These are phyloP conservation scores for Chalciporus sp. DNA, from an alignment of 1,284 basidiomycete species.

Conservation along the genomic window DNA sequence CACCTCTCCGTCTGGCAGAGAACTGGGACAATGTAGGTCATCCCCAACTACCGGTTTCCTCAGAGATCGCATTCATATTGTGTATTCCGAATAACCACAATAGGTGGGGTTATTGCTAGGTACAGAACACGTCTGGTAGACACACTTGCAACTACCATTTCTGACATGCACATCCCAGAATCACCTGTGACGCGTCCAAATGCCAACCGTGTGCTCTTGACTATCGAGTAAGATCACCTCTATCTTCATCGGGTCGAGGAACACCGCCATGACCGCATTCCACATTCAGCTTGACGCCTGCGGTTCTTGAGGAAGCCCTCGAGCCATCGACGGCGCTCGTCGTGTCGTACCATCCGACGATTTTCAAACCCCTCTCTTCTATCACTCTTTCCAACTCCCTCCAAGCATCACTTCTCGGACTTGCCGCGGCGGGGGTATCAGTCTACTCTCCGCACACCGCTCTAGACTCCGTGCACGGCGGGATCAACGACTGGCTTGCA, in stretches of 20 bases:
- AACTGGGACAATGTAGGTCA: slow-evolving; percentile 93
- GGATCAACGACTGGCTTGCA: slow-evolving; percentile 87
- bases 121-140: slow-evolving; percentile 32
- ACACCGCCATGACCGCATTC: slow-evolving; percentile 13
- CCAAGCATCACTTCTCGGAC: slow-evolving; percentile 78
- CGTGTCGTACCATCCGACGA: slow-evolving; percentile 88
- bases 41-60: slow-evolving; percentile 40
- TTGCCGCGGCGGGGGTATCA: slow-evolving; percentile 81
- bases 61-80: slow-evolving; percentile 29
- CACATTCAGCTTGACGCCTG: slow-evolving; percentile 69
- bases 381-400: slow-evolving; percentile 80
- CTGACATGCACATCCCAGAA: slow-evolving; percentile 48
- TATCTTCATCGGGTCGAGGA: slow-evolving; percentile 5
- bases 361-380: slow-evolving; percentile 82
- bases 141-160: slow-evolving; percentile 4
- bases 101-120: slow-evolving; percentile 86
- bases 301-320: slow-evolving; percentile 78
- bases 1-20: slow-evolving; percentile 82
- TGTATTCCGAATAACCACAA: slow-evolving; percentile 1
- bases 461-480: slow-evolving; percentile 79
- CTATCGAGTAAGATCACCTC: slow-evolving; percentile 71
- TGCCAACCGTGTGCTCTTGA: slow-evolving; percentile 73
- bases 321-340: slow-evolving; percentile 64
- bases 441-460: slow-evolving; percentile 89
- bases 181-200: slow-evolving; percentile 63